phyloP scores from a whole-genome alignment of 2,329 filamentous ascomycete genomes.

The Apiospora pterosperma region DNA sequence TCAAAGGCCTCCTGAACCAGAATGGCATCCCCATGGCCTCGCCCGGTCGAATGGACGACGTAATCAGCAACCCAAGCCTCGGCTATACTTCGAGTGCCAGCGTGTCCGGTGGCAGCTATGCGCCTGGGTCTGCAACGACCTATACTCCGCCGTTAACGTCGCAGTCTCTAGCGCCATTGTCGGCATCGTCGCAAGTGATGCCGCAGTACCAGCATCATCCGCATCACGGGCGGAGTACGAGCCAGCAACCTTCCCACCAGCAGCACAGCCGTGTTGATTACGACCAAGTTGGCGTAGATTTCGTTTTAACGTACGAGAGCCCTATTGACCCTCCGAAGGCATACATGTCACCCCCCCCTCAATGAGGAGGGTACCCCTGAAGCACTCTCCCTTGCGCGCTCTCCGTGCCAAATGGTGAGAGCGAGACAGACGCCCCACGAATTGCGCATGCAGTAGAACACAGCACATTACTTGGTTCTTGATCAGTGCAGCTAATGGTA shows the following conservation, averaged over 20 bases:
- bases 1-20: slow-evolving; percentile 57
- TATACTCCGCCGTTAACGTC: slow-evolving; percentile 48
- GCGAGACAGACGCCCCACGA: slow-evolving; percentile 14
- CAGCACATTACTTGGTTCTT: neutral
- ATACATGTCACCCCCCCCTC: slow-evolving; percentile 63
- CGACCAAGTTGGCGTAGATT: slow-evolving; percentile 83
- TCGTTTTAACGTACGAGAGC: slow-evolving; percentile 81
- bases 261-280: slow-evolving; percentile 57
- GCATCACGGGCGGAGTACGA: slow-evolving; percentile 23
- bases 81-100: slow-evolving; percentile 53
- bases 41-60: slow-evolving; percentile 36
- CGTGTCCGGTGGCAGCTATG: slow-evolving; percentile 59
- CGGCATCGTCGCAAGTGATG: slow-evolving; percentile 25
- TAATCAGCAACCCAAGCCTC: slow-evolving; percentile 41
- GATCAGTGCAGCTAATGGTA: slow-evolving; percentile 40
- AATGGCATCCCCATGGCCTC: slow-evolving; percentile 42
- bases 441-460: slow-evolving; percentile 11
- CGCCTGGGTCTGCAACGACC: slow-evolving; percentile 38
- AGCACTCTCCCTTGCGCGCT: neutral
- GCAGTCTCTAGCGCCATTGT: slow-evolving; percentile 39
- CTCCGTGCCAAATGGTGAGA: neutral
- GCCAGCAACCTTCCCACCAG: slow-evolving; percentile 16
- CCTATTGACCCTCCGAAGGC: slow-evolving; percentile 52
- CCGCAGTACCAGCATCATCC: slow-evolving; percentile 17
- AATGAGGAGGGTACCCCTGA: slow-evolving; percentile 33